Evolutionary conservation across 768 basidiomycete species (phyloP).

Genomic region (Suillus spraguei): DNA sequence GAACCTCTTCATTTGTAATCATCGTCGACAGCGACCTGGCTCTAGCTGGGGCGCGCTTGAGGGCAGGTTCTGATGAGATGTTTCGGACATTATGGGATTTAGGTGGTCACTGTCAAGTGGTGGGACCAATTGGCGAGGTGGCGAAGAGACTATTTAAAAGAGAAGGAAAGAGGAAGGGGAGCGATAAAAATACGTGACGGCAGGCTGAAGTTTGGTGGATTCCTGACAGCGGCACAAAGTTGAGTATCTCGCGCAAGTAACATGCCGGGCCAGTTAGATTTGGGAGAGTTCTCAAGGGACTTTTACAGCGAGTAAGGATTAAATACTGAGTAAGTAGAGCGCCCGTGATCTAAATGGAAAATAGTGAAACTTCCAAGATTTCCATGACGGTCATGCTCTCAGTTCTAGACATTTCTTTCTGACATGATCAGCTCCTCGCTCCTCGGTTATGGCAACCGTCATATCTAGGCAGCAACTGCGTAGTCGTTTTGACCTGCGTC

Average conservation of each 20-base stretch:
- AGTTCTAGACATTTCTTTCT: no score
- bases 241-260: background rate
- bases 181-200: background rate
- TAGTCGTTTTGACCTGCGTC: no score
- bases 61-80: background rate
- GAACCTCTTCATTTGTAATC: background rate
- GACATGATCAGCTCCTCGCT: no score
- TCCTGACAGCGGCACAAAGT: background rate
- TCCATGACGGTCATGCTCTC: background rate
- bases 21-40: background rate
- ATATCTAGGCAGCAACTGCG: background rate
- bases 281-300: background rate
- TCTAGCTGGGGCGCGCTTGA: background rate
- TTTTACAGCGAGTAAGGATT: background rate
- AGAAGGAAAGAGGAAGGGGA: background rate
- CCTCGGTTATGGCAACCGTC: background rate
- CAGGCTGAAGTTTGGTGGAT: background rate
- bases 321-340: background rate
- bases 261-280: background rate
- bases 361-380: background rate
- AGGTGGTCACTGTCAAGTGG: background rate
- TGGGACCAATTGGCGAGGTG: background rate
- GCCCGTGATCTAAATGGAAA: background rate
- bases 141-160: background rate
- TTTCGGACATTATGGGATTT: background rate